Conservation (phyloP, 345 rosid species). For the Pugionium cornutum region DNA sequence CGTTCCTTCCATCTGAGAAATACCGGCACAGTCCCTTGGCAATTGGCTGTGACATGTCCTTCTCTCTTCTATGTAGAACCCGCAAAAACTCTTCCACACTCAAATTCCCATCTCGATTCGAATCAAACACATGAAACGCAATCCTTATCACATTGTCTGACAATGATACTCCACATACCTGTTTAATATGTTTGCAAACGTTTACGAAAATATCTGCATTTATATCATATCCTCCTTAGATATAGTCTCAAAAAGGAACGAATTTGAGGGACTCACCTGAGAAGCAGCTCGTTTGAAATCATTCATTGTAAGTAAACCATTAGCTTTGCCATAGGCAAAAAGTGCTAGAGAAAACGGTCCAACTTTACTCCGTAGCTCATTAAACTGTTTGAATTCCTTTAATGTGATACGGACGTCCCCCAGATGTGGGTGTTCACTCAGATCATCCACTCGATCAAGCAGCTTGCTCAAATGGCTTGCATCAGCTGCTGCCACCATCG, state of each 20-base stretch:
- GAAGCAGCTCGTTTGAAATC: slow-evolving; percentile 93
- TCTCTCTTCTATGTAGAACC: slow-evolving; percentile 62
- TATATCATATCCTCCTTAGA: too few species aligned
- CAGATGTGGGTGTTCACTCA: slow-evolving; percentile 53
- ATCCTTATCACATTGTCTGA: slow-evolving; percentile 68
- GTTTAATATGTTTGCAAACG: slow-evolving; percentile 7
- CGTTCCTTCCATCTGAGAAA: slow-evolving; percentile 48
- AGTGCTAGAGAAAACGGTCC: slow-evolving; percentile 84
- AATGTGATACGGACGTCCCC: slow-evolving; percentile 57
- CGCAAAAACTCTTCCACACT: slow-evolving; percentile 71
- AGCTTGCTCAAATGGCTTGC: slow-evolving; percentile 62
- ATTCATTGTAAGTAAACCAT: slow-evolving; percentile 64
- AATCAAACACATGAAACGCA: slow-evolving; percentile 77
- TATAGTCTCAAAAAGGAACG: not conserved
- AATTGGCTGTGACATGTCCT: slow-evolving; percentile 67
- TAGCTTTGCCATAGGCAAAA: slow-evolving; percentile 79
- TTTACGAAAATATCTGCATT: not conserved
- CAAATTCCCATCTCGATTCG: slow-evolving; percentile 66
- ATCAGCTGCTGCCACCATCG: slow-evolving; percentile 96
- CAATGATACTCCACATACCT: slow-evolving; percentile 75
- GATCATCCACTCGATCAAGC: slow-evolving; percentile 67
- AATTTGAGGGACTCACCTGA: slow-evolving; percentile 43
- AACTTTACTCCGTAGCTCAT: slow-evolving; percentile 72
- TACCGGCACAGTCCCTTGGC: slow-evolving; percentile 52
- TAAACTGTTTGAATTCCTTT: slow-evolving; percentile 78